Percentiles rank a stretch among this genome's conserved stretches.
Conservation (phyloP, 2,329 filamentous ascomycete genomes). For the Orbilia blumenaviensis region DNA sequence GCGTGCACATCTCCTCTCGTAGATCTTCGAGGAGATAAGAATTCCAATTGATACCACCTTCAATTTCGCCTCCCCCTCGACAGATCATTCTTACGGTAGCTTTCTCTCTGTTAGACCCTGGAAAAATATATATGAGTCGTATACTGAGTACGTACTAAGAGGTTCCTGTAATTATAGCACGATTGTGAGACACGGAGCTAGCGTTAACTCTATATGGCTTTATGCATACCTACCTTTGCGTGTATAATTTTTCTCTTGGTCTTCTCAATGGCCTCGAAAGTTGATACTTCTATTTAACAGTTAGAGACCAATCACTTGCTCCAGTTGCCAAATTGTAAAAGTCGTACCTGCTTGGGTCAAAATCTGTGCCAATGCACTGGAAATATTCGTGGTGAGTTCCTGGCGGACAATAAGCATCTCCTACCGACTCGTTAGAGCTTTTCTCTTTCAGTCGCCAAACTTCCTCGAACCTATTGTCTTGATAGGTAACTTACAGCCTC, state of each 20-base stretch:
- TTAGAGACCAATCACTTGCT: not conserved
- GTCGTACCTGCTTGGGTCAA: not conserved
- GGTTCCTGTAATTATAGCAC: not conserved
- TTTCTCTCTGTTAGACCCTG: not conserved
- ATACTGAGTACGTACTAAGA: not conserved
- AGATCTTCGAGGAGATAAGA: not conserved
- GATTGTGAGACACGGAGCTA: not conserved
- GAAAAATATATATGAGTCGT: not conserved
- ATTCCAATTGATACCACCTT: conserved; percentile 20
- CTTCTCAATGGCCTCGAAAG: not conserved
- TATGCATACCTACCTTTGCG: not conserved
- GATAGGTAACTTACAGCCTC: not conserved
- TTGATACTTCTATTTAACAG: not conserved
- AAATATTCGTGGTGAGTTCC: not conserved
- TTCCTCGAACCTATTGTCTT: too few species aligned
- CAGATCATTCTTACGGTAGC: conserved; percentile 11
- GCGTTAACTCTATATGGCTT: too few species aligned
- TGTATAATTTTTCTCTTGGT: not conserved
- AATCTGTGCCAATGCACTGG: not conserved
- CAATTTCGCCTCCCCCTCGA: conserved; percentile 23
- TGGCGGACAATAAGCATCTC: not conserved
- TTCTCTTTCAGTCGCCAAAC: not conserved
- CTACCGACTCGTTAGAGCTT: not conserved
- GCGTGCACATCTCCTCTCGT: not conserved
- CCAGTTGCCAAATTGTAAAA: not conserved